phyloP scores from a whole-genome alignment of 2,329 filamentous ascomycete species.

The Scytalidium sp. region DNA sequence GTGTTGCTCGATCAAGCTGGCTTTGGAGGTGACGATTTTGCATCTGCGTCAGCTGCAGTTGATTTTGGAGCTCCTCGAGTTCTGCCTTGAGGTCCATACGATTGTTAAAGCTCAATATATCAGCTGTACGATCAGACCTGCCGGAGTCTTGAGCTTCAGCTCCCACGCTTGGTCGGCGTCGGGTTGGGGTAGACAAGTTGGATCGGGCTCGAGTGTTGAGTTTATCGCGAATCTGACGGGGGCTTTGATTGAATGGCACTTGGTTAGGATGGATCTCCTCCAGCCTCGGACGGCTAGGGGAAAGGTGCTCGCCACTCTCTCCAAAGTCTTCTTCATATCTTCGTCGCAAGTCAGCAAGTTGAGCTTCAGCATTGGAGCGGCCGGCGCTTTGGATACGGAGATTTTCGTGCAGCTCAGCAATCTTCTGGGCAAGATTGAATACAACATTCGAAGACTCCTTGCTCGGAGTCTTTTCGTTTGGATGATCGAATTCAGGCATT shows the following conservation, averaged over 20 bases:
- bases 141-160: slow-evolving; percentile 67
- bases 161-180: slow-evolving; percentile 65
- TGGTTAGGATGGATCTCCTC: slow-evolving; percentile 89
- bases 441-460: slow-evolving; percentile 50
- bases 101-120: slow-evolving; percentile 80
- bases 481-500: slow-evolving; percentile 52
- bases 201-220: slow-evolving; percentile 59
- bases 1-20: slow-evolving; percentile 71
- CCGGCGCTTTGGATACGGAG: slow-evolving; percentile 80
- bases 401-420: slow-evolving; percentile 86
- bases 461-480: slow-evolving; percentile 56
- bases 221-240: slow-evolving; percentile 62
- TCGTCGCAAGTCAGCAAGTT: slow-evolving; percentile 74
- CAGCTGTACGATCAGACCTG: slow-evolving; percentile 80
- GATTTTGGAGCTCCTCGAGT: slow-evolving; percentile 88
- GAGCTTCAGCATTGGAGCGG: slow-evolving; percentile 76
- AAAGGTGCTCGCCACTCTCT: slow-evolving; percentile 58
- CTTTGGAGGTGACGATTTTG: slow-evolving; percentile 89
- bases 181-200: slow-evolving; percentile 74
- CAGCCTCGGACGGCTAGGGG: slow-evolving; percentile 68
- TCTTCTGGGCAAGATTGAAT: slow-evolving; percentile 81
- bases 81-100: slow-evolving; percentile 89
- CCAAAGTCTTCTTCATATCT: slow-evolving; percentile 69
- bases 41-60: slow-evolving; percentile 92
- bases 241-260: slow-evolving; percentile 69